Percentiles rank a stretch among this genome's conserved stretches.
Evolutionary conservation across 441 rosid species (phyloP).

Genomic region (Bruguiera hainesii): DNA sequence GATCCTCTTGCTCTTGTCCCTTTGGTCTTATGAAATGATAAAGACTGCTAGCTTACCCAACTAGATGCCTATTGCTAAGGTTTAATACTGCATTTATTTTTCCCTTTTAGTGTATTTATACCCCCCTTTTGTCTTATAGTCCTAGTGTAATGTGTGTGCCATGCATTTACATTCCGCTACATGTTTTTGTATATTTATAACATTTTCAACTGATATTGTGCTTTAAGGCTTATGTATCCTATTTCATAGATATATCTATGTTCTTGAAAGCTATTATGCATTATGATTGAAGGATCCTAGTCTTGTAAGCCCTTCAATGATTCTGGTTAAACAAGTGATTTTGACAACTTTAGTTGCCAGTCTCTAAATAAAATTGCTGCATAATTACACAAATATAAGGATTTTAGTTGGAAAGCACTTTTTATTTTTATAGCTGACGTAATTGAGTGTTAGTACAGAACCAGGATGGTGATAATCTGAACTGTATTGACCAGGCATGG

Average conservation of each 20-base stretch:
- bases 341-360: neutral
- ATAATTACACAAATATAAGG: neutral
- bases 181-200: too few relatives aligned
- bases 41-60: too few relatives aligned
- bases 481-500: slow-evolving; percentile 78
- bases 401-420: neutral
- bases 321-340: neutral
- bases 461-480: slow-evolving; percentile 15
- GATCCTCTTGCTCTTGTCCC: neutral
- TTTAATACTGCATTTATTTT: too few relatives aligned
- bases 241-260: neutral
- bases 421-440: neutral
- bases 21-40: too few relatives aligned
- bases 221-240: neutral
- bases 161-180: too few relatives aligned
- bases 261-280: too few relatives aligned
- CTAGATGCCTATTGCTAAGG: too few relatives aligned
- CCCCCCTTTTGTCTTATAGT: too few relatives aligned
- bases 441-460: neutral
- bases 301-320: neutral
- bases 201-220: neutral
- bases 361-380: neutral
- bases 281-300: neutral
- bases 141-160: too few relatives aligned
- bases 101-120: too few relatives aligned